These are phyloP conservation scores for Globisporangium acanthophoron DNA, from an alignment of 352 stramenopile species.

Conservation along the genomic window DNA sequence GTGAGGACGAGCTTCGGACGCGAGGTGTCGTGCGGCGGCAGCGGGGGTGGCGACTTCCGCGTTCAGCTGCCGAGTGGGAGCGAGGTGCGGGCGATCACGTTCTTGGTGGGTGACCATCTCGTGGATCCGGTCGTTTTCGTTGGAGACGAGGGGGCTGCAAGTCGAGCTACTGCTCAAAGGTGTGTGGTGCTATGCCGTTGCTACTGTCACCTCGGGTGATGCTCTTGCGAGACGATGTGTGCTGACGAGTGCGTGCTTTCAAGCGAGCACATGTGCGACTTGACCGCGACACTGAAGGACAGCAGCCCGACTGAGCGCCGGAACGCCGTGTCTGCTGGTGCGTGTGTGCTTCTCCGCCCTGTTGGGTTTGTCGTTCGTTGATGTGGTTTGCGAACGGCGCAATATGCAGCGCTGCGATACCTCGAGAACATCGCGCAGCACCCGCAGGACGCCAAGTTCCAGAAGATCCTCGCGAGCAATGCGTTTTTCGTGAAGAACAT, in stretches of 20 bases:
- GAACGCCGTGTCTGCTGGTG: background rate
- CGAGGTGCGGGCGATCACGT: conserved; percentile 58
- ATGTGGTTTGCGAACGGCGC: background rate
- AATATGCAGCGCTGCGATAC: conserved; percentile 40
- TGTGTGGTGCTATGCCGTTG: background rate
- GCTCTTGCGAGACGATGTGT: background rate
- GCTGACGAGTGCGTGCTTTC: background rate
- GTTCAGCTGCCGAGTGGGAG: conserved; percentile 21
- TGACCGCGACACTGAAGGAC: background rate
- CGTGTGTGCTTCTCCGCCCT: conserved; percentile 4
- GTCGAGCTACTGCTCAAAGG: background rate
- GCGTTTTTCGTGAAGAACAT: conserved; percentile 62
- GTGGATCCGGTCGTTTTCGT: conserved; percentile 49
- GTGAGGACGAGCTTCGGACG: conserved; percentile 70
- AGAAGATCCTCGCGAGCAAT: conserved; percentile 69
- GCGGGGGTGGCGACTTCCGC: conserved; percentile 50
- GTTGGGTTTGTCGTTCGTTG: background rate
- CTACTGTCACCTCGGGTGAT: background rate
- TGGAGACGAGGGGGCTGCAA: conserved; percentile 4
- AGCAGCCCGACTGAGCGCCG: background rate
- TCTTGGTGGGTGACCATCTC: conserved; percentile 67
- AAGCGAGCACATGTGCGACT: background rate
- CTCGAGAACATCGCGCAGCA: conserved; percentile 56
- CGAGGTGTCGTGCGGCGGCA: conserved; percentile 43
- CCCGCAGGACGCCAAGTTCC: conserved; percentile 55